Evolutionary conservation across 192 early-diverging fungal species (phyloP).

Genomic region (Coemansia sp.): DNA sequence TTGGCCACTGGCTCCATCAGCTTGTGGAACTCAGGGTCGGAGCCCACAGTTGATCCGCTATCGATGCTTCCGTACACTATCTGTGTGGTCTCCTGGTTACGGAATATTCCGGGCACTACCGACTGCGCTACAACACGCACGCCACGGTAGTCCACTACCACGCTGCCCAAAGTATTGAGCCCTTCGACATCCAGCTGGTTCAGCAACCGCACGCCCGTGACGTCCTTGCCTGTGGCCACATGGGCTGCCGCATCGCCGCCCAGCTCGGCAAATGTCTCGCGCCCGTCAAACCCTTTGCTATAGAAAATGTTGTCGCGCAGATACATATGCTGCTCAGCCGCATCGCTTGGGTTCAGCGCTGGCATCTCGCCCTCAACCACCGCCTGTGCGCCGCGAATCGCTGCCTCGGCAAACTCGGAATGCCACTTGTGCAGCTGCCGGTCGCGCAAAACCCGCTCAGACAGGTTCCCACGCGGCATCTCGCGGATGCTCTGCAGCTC

Average conservation of each 20-base stretch:
- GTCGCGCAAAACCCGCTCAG: slow-evolving; percentile 85
- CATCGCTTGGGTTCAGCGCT: slow-evolving; percentile 75
- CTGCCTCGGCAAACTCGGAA: slow-evolving; percentile 91
- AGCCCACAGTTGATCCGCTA: slow-evolving; percentile 70
- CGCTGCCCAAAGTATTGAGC: slow-evolving; percentile 86
- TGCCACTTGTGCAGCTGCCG: slow-evolving; percentile 80
- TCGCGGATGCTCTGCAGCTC: slow-evolving; percentile 88
- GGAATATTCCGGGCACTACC: slow-evolving; percentile 86
- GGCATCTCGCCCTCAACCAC: slow-evolving; percentile 79
- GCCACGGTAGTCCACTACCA: slow-evolving; percentile 92
- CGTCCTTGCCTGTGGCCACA: slow-evolving; percentile 91
- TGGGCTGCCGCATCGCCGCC: slow-evolving; percentile 91
- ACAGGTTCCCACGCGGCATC: slow-evolving; percentile 70
- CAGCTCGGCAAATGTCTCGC: slow-evolving; percentile 76
- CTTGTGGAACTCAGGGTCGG: slow-evolving; percentile 74
- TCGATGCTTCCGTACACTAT: slow-evolving; percentile 94
- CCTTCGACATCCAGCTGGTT: slow-evolving; percentile 74
- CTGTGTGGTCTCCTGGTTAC: slow-evolving; percentile 69
- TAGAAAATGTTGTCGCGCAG: slow-evolving; percentile 97
- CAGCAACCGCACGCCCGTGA: slow-evolving; percentile 82
- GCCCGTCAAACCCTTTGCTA: slow-evolving; percentile 83
- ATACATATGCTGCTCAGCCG: slow-evolving; percentile 79
- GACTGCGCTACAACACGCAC: slow-evolving; percentile 89
- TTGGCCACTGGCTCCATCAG: slow-evolving; percentile 70
- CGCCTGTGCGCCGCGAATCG: slow-evolving; percentile 76